A percentile compares a stretch with the other conserved stretches of the same genome.
These are phyloP conservation scores for Vitis hybrid DNA, from an alignment of 177 flowering plant species.

Conservation along the genomic window DNA sequence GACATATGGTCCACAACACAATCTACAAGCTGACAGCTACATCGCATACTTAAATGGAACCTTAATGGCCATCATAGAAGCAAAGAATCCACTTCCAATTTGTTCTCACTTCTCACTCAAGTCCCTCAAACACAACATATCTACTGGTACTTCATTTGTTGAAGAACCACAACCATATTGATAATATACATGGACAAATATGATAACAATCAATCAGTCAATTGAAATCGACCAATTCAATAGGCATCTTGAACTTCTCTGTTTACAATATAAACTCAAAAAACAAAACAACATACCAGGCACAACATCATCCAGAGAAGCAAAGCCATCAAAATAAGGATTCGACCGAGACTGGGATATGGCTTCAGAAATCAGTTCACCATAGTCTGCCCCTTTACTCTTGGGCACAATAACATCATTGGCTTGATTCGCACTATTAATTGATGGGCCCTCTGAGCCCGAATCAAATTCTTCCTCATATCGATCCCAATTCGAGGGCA, in stretches of 20 bases:
- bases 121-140: neutral
- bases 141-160: neutral
- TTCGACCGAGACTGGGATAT: slow-evolving; percentile 28
- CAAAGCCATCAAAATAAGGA: slow-evolving; percentile 22
- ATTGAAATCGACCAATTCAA: neutral
- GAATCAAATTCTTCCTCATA: slow-evolving; percentile 53
- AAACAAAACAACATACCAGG: slow-evolving; percentile 40
- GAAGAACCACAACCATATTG: neutral
- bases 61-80: neutral
- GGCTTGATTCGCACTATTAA: neutral
- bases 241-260: no score
- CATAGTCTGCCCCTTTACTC: slow-evolving; percentile 76
- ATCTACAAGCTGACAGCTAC: no score
- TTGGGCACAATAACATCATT: slow-evolving; percentile 54
- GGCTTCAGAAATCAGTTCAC: slow-evolving; percentile 62
- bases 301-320: slow-evolving; percentile 44
- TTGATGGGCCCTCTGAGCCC: slow-evolving; percentile 18
- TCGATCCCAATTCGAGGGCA: slow-evolving; percentile 83
- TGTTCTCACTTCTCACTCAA: neutral
- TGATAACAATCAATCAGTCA: neutral
- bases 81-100: neutral
- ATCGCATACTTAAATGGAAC: neutral
- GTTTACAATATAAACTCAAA: neutral
- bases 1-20: no score
- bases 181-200: neutral